Evolutionary conservation across 2,329 filamentous ascomycete species (phyloP).

Genomic region (Elsinoe batatas): DNA sequence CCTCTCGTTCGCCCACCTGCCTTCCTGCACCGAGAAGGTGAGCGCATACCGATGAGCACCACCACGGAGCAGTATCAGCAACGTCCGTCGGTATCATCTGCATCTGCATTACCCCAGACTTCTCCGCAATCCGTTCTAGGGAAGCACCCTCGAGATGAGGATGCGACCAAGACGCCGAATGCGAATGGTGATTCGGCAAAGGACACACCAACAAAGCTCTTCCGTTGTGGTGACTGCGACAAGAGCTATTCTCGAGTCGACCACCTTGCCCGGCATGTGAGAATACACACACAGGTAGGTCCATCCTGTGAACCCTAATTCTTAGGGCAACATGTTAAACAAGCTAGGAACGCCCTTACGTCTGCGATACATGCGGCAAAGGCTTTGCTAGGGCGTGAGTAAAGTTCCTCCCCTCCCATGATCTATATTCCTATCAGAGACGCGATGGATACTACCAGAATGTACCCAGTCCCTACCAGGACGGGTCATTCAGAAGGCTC

Average conservation of each 20-base stretch:
- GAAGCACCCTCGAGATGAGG: conserved; percentile 13
- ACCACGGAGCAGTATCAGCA: conserved; percentile 6
- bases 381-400: conserved; percentile 37
- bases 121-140: conserved; percentile 15
- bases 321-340: neutral
- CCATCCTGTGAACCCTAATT: neutral
- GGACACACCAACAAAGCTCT: conserved; percentile 22
- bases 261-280: conserved; percentile 42
- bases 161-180: neutral
- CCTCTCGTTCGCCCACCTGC: conserved; percentile 8
- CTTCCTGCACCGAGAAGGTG: neutral
- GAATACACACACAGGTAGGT: conserved; percentile 31
- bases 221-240: conserved; percentile 44
- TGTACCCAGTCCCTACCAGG: too few relatives aligned
- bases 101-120: conserved; percentile 8
- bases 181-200: neutral
- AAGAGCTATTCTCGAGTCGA: conserved; percentile 44
- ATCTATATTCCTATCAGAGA: neutral
- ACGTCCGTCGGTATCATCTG: conserved; percentile 1
- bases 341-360: conserved; percentile 36
- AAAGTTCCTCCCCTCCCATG: neutral
- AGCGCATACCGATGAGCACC: conserved; percentile 13
- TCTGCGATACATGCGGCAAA: conserved; percentile 37
- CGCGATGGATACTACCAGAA: too few relatives aligned
- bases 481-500: neutral